Evolutionary conservation across 441 rosid species (phyloP).

Genomic region (Mallotus repandus): DNA sequence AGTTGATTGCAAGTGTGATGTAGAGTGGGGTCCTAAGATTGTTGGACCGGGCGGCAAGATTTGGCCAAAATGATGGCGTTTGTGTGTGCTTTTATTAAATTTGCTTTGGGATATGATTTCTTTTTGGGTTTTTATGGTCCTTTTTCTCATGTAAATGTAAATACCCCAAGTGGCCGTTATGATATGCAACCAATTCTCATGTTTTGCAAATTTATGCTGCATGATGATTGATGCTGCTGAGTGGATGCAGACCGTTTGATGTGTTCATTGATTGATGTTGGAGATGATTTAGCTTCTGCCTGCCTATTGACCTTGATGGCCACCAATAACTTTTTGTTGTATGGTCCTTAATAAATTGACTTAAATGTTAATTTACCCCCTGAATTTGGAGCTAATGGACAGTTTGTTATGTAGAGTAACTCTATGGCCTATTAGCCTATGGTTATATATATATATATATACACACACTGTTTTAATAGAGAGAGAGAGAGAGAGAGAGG

Average conservation of each 20-base stretch:
- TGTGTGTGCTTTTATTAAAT: background rate
- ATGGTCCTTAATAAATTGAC: too few species aligned
- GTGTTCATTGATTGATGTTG: background rate
- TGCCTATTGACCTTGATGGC: background rate
- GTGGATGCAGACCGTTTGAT: slow-evolving; percentile 3
- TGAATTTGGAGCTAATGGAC: too few species aligned
- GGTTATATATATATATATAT: too few species aligned
- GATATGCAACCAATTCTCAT: background rate
- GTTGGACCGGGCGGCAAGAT: slow-evolving; percentile 36
- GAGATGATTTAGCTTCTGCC: too few species aligned
- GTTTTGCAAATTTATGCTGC: background rate
- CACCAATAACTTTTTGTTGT: too few species aligned
- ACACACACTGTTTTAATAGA: too few species aligned
- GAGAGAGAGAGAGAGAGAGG: too few species aligned
- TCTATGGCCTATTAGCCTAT: too few species aligned
- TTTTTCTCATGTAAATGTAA: background rate
- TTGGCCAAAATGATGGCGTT: slow-evolving; percentile 32
- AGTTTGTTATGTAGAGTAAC: too few species aligned
- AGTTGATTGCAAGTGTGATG: slow-evolving; percentile 28
- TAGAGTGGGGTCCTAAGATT: slow-evolving; percentile 27
- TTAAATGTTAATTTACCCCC: too few species aligned
- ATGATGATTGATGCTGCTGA: slow-evolving; percentile 5
- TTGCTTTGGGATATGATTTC: slow-evolving; percentile 12
- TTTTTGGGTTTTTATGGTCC: background rate
- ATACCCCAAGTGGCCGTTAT: background rate